phyloP scores from a whole-genome alignment of 2,329 filamentous ascomycete species.

The Trichoderma afroharzianum region DNA sequence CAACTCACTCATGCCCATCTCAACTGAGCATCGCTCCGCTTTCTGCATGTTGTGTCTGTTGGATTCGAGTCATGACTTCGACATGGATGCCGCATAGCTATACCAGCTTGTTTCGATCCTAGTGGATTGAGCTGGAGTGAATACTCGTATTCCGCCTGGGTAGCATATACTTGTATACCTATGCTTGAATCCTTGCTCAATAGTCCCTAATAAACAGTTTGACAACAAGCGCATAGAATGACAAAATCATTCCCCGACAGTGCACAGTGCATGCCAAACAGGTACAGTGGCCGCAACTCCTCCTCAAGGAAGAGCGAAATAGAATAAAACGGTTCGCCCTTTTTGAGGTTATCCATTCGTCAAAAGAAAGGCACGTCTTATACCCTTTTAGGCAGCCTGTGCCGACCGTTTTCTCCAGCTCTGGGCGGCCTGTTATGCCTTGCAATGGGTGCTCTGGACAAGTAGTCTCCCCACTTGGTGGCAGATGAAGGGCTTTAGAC shows the following conservation, averaged over 20 bases:
- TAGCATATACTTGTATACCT: neutral
- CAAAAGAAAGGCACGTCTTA: neutral
- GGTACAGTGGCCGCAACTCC: neutral
- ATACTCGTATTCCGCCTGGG: neutral
- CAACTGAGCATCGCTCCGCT: neutral
- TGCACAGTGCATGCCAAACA: neutral
- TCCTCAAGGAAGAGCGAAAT: neutral
- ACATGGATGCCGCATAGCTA: neutral
- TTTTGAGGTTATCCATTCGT: neutral
- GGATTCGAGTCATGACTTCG: neutral
- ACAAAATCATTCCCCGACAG: neutral
- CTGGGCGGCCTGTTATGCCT: neutral
- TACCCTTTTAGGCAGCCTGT: slow-evolving; percentile 10
- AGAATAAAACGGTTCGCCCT: neutral
- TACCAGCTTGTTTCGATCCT: neutral
- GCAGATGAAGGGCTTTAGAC: neutral
- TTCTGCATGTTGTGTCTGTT: neutral
- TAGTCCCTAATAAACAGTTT: neutral
- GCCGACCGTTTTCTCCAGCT: slow-evolving; percentile 13
- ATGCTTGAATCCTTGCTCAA: neutral
- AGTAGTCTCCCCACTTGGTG: slow-evolving; percentile 4
- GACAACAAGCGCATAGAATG: neutral
- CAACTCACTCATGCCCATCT: neutral
- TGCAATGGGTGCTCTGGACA: neutral
- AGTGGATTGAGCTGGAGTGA: neutral